phyloP scores from a whole-genome alignment of 495 filamentous ascomycete species.

The Xanthoparmelia taractica region DNA sequence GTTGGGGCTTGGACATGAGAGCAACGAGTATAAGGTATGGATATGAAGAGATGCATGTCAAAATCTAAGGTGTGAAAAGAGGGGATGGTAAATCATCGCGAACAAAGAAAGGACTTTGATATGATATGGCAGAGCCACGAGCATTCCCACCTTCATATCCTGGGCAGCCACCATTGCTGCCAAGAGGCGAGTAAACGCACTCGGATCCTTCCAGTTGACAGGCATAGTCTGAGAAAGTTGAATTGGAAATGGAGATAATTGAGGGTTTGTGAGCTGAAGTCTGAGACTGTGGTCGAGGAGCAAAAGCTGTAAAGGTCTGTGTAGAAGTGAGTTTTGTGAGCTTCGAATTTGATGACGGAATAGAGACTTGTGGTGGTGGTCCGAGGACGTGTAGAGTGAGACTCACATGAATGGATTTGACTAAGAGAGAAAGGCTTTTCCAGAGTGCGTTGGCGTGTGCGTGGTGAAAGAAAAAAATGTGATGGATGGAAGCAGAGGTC shows the following conservation, averaged over 20 bases:
- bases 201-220: constrained; percentile 34
- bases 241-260: not conserved
- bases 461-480: not conserved
- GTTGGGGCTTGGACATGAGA: not conserved
- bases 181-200: constrained; percentile 31
- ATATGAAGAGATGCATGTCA: no score
- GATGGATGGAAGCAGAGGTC: not conserved
- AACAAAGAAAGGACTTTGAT: not conserved
- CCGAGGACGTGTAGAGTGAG: no score
- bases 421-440: not conserved
- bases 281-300: not conserved
- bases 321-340: not conserved
- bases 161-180: constrained; percentile 32
- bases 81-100: not conserved
- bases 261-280: not conserved
- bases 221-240: constrained; percentile 27
- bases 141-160: constrained; percentile 25
- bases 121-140: not conserved
- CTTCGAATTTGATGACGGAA: not conserved
- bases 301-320: constrained; percentile 8
- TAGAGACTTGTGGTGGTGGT: not conserved
- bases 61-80: no score
- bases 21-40: not conserved
- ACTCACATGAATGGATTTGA: not conserved
- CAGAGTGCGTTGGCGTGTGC: not conserved